Percentiles rank a stretch among this genome's conserved stretches.
phyloP scores from a whole-genome alignment of 352 stramenopile species.

The Globisporangium uncinulatum region DNA sequence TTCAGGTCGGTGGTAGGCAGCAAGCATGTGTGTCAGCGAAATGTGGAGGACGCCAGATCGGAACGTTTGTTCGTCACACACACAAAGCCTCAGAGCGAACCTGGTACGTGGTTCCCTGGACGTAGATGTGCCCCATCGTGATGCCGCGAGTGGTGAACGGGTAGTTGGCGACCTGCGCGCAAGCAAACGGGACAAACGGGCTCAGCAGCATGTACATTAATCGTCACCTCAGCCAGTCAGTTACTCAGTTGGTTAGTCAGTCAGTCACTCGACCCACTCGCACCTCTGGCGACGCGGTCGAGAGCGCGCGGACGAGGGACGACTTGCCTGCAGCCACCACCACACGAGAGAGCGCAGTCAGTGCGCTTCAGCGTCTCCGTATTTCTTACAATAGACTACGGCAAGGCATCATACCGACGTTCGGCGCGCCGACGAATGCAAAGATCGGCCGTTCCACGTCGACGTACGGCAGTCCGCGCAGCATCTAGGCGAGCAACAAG shows the following conservation, averaged over 20 bases:
- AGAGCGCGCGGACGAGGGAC: constrained; percentile 71
- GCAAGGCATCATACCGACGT: constrained; percentile 52
- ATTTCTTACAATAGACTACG: background rate
- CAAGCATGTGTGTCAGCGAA: too few relatives aligned
- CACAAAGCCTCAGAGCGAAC: constrained; percentile 14
- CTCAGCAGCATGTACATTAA: too few relatives aligned
- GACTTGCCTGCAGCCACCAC: constrained; percentile 60
- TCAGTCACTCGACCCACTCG: background rate
- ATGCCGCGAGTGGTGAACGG: constrained; percentile 85
- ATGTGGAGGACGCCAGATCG: background rate
- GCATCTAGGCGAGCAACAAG: constrained; percentile 23
- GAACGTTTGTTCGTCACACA: constrained; percentile 1
- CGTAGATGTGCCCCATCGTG: constrained; percentile 85
- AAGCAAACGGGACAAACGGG: background rate
- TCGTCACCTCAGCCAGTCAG: too few relatives aligned
- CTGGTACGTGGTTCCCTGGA: constrained; percentile 78
- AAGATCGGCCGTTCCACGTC: constrained; percentile 81
- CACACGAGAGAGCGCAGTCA: background rate
- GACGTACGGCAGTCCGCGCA: constrained; percentile 70
- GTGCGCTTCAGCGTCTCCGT: too few relatives aligned
- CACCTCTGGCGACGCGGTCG: constrained; percentile 78
- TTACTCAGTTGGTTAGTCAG: background rate
- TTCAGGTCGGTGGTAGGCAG: background rate
- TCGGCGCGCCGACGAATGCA: constrained; percentile 77
- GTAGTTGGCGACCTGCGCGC: constrained; percentile 74